phyloP scores from a whole-genome alignment of 1,139 yeast species.

The Kodamaea suecica region DNA sequence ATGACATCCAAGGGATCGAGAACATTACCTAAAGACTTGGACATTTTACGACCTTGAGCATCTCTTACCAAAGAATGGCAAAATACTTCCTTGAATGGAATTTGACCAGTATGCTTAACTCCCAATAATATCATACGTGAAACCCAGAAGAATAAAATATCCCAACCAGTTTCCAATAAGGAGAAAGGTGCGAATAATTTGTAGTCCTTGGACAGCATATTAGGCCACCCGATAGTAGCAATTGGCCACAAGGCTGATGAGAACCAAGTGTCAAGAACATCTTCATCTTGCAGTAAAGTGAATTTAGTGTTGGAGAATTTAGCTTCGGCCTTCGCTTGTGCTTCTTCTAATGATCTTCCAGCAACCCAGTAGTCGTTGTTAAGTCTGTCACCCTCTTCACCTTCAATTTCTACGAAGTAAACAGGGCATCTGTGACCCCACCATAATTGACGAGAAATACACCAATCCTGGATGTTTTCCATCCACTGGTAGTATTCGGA shows the following conservation, averaged over 20 bases:
- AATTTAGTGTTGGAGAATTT: slow-evolving; percentile 70
- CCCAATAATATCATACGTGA: slow-evolving; percentile 94
- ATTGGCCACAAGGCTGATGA: slow-evolving; percentile 98
- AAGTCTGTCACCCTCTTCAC: slow-evolving; percentile 55
- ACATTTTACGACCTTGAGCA: slow-evolving; percentile 99
- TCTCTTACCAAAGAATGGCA: slow-evolving; percentile 98
- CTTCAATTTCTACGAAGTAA: slow-evolving; percentile 80
- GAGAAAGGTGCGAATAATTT: slow-evolving; percentile 84
- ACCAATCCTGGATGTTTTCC: slow-evolving; percentile 97
- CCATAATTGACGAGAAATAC: slow-evolving; percentile 98
- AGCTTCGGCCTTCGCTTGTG: slow-evolving; percentile 71
- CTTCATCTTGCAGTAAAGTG: slow-evolving; percentile 91
- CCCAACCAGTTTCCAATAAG: slow-evolving; percentile 98
- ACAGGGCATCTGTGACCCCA: slow-evolving; percentile 99
- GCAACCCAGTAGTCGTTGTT: slow-evolving; percentile 87
- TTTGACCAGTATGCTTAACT: slow-evolving; percentile 80
- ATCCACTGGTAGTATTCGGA: slow-evolving; percentile 95
- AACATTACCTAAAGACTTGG: slow-evolving; percentile 95
- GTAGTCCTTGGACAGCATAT: slow-evolving; percentile 63
- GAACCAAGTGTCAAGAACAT: slow-evolving; percentile 98
- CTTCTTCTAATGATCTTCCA: slow-evolving; percentile 80
- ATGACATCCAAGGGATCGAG: slow-evolving; percentile 95
- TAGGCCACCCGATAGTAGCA: slow-evolving; percentile 96
- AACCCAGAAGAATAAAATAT: slow-evolving; percentile 98
- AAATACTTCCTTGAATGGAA: slow-evolving; percentile 95